Evolutionary conservation across 2,329 filamentous ascomycete species (phyloP).

Genomic region (Raffaelea albimanens): DNA sequence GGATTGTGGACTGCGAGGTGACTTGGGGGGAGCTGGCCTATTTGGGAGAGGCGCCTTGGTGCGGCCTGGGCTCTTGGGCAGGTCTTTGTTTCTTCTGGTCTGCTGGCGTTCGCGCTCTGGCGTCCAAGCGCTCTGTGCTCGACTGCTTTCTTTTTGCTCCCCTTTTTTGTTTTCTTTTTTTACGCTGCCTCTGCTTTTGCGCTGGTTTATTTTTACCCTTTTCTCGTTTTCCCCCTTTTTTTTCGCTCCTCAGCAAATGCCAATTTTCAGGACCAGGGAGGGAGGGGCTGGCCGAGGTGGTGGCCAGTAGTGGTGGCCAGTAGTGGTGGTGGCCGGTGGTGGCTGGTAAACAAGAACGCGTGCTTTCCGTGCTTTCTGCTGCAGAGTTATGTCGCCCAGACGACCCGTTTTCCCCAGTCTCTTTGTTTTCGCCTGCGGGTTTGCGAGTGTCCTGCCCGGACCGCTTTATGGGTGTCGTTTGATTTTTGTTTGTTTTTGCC

Average conservation of each 20-base stretch:
- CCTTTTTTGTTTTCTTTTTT: background rate
- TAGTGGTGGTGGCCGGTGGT: too few species aligned
- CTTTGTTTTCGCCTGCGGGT: background rate
- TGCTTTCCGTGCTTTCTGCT: conserved; percentile 5
- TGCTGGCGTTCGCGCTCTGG: background rate
- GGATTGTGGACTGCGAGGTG: too few species aligned
- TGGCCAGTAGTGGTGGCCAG: too few species aligned
- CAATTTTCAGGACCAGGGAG: background rate
- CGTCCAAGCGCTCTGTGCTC: too few species aligned
- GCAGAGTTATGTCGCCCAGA: conserved; percentile 9
- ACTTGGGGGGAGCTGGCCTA: too few species aligned
- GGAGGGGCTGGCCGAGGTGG: conserved; percentile 3
- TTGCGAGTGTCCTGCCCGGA: background rate
- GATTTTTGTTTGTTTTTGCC: background rate
- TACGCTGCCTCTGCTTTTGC: too few species aligned
- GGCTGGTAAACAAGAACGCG: conserved; percentile 10
- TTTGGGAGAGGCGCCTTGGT: too few species aligned
- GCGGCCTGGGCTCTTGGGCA: background rate
- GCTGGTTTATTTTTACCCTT: background rate
- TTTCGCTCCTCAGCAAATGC: background rate
- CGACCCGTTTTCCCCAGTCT: background rate
- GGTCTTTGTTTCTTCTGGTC: background rate
- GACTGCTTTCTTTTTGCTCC: too few species aligned
- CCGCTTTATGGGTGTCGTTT: background rate
- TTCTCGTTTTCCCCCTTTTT: background rate